These are phyloP conservation scores for Angomonas desouzai DNA, from an alignment of 208 protist genomes.

Conservation along the genomic window DNA sequence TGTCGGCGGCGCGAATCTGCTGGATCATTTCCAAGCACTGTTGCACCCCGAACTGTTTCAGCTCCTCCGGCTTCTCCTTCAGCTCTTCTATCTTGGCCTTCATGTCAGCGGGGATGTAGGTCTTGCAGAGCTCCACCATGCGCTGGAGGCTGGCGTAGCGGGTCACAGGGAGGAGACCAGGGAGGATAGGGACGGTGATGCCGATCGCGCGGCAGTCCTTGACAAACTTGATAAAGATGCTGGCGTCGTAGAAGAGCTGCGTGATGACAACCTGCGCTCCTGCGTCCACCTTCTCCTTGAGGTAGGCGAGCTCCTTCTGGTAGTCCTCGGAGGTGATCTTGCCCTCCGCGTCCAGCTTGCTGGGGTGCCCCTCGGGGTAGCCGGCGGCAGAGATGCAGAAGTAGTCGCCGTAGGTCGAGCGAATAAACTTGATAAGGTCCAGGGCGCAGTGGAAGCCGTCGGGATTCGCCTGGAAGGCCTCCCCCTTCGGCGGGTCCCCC, in stretches of 20 bases:
- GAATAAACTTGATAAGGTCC: conserved; percentile 95
- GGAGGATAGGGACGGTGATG: conserved; percentile 93
- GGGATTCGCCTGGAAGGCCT: conserved; percentile 47
- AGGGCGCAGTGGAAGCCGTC: conserved; percentile 88
- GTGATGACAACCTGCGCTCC: conserved; percentile 96
- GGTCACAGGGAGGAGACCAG: conserved; percentile 93
- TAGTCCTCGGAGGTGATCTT: conserved; percentile 60
- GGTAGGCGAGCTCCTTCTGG: conserved; percentile 81
- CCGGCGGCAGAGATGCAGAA: conserved; percentile 95
- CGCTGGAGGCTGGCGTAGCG: conserved; percentile 54
- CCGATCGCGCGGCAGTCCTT: conserved; percentile 76
- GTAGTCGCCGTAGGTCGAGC: conserved; percentile 90
- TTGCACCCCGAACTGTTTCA: conserved; percentile 59
- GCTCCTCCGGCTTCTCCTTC: conserved; percentile 49
- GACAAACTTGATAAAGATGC: conserved; percentile 91
- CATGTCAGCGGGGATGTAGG: conserved; percentile 50
- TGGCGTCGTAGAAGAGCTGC: conserved; percentile 95
- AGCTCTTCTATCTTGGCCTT: conserved; percentile 44
- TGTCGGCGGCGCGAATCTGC: conserved; percentile 41
- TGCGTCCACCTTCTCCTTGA: conserved; percentile 96
- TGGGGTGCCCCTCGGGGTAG: conserved; percentile 91
- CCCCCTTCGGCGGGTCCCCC: conserved; percentile 74
- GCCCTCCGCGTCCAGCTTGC: conserved; percentile 32
- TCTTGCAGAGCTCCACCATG: conserved; percentile 75
- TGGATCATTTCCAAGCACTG: conserved; percentile 57